Evolutionary conservation across 768 basidiomycete species (phyloP).

Genomic region (Collybiopsis luxurians): DNA sequence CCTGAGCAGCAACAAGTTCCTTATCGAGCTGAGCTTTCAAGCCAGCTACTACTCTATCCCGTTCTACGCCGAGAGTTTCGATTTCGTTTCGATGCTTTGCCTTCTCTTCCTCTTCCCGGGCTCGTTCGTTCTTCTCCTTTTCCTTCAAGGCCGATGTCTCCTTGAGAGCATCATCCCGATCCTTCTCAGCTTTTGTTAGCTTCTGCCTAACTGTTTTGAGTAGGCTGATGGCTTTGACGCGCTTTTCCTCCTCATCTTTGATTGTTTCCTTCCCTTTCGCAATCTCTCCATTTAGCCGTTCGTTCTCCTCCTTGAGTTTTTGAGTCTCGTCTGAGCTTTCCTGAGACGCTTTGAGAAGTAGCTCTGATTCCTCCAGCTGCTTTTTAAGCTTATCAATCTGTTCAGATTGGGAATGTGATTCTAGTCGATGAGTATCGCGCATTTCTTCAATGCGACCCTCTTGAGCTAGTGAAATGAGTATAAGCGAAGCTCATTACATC

Average conservation of each 20-base stretch:
- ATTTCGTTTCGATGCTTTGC: slow-evolving; percentile 61
- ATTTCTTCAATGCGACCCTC: slow-evolving; percentile 83
- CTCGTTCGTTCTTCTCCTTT: slow-evolving; percentile 44
- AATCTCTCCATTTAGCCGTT: slow-evolving; percentile 60
- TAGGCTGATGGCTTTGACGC: slow-evolving; percentile 87
- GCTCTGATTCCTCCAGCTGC: slow-evolving; percentile 70
- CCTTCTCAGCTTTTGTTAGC: slow-evolving; percentile 94
- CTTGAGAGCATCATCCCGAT: slow-evolving; percentile 74
- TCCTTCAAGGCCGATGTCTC: slow-evolving; percentile 53
- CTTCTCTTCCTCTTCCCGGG: slow-evolving; percentile 43
- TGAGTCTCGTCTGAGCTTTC: slow-evolving; percentile 47
- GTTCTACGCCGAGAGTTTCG: slow-evolving; percentile 56
- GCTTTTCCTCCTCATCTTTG: slow-evolving; percentile 97
- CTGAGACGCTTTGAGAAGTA: slow-evolving; percentile 60
- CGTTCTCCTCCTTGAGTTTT: slow-evolving; percentile 53
- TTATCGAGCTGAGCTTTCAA: slow-evolving; percentile 71
- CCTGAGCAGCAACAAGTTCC: slow-evolving; percentile 58
- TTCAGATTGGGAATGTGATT: slow-evolving; percentile 74
- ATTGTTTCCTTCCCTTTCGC: slow-evolving; percentile 56
- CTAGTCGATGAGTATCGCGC: slow-evolving; percentile 77
- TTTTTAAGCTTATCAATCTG: slow-evolving; percentile 68
- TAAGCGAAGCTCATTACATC: background rate
- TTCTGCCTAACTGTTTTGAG: slow-evolving; percentile 96
- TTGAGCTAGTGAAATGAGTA: slow-evolving; percentile 53
- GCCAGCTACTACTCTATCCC: slow-evolving; percentile 57